Evolutionary conservation across 192 early-diverging fungal genomes (phyloP).

Genomic region (Physocladia obscura): DNA sequence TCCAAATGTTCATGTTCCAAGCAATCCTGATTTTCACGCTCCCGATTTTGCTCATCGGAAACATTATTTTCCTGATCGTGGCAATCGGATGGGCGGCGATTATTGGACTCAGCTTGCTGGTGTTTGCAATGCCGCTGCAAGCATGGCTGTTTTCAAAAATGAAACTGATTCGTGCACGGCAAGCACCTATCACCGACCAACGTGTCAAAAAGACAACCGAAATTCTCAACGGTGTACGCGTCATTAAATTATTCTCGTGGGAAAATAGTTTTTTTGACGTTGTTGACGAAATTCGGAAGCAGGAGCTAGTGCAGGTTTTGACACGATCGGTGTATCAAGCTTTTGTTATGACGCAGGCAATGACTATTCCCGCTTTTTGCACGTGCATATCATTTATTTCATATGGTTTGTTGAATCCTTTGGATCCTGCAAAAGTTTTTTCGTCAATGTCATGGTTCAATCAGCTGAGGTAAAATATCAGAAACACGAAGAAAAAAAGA

Average conservation of each 20-base stretch:
- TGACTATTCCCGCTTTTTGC: slow-evolving; percentile 41
- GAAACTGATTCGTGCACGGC: neutral
- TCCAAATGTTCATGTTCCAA: slow-evolving; percentile 12
- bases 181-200: slow-evolving; percentile 44
- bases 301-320: slow-evolving; percentile 48
- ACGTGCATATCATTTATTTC: slow-evolving; percentile 38
- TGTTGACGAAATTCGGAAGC: slow-evolving; percentile 53
- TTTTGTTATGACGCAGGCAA: slow-evolving; percentile 9
- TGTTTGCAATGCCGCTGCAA: slow-evolving; percentile 16
- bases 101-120: slow-evolving; percentile 14
- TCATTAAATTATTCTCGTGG: slow-evolving; percentile 80
- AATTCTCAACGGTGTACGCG: slow-evolving; percentile 70
- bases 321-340: neutral
- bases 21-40: neutral
- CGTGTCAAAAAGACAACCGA: slow-evolving; percentile 75
- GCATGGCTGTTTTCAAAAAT: slow-evolving; percentile 4
- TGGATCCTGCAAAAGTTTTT: slow-evolving; percentile 41
- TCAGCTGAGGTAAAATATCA: slow-evolving; percentile 46
- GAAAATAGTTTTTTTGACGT: slow-evolving; percentile 65
- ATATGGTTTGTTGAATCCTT: slow-evolving; percentile 37
- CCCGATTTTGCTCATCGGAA: neutral
- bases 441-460: slow-evolving; percentile 44
- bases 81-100: neutral
- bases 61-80: slow-evolving; percentile 14
- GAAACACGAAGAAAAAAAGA: too few species aligned